phyloP scores from a whole-genome alignment of 2,329 filamentous ascomycete genomes.

The Botrytis porri region DNA sequence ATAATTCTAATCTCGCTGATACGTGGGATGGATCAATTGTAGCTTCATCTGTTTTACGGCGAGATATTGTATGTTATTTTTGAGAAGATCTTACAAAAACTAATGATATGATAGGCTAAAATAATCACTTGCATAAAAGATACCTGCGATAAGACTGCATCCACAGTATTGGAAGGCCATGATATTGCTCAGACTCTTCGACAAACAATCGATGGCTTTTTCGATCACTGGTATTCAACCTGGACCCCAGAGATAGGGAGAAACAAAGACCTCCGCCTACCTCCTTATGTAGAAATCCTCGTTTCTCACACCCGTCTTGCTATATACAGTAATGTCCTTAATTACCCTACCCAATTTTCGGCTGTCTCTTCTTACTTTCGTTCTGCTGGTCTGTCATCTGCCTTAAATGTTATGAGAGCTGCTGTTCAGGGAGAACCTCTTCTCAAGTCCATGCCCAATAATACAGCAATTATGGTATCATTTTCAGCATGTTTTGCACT shows the following conservation, averaged over 20 bases:
- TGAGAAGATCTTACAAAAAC: background rate
- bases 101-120: constrained; percentile 43
- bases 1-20: constrained; percentile 60
- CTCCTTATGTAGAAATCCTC: constrained; percentile 72
- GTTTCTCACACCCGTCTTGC: constrained; percentile 70
- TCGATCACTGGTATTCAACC: constrained; percentile 61
- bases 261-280: constrained; percentile 55
- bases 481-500: constrained; percentile 71
- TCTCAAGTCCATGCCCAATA: constrained; percentile 74
- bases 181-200: constrained; percentile 57
- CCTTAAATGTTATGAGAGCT: constrained; percentile 70
- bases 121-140: constrained; percentile 56
- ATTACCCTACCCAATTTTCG: constrained; percentile 67
- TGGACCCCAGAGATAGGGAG: constrained; percentile 58
- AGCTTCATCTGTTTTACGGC: constrained; percentile 66
- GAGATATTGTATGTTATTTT: constrained; percentile 54
- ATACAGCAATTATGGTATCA: constrained; percentile 76
- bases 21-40: constrained; percentile 67
- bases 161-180: constrained; percentile 47
- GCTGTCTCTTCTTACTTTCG: constrained; percentile 72
- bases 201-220: constrained; percentile 62
- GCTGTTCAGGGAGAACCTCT: constrained; percentile 69
- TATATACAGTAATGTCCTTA: constrained; percentile 73
- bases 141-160: constrained; percentile 55
- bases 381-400: constrained; percentile 66